Percentiles rank a stretch among this genome's conserved stretches.
Evolutionary conservation across 305 asterid species (phyloP).

Genomic region (Fraxinus sp.): DNA sequence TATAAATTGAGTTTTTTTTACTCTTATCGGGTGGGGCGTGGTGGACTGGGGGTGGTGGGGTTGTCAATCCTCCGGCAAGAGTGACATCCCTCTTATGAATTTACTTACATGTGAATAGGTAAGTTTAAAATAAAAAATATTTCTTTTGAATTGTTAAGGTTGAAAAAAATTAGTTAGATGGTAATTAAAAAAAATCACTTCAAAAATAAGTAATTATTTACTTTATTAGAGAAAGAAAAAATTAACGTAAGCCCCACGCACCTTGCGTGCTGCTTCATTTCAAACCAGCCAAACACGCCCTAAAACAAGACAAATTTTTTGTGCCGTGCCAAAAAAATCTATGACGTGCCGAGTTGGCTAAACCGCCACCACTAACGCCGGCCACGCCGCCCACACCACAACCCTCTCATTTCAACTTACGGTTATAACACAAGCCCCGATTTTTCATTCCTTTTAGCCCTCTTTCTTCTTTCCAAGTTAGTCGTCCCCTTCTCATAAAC

Average conservation of each 20-base stretch:
- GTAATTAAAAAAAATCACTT: not conserved
- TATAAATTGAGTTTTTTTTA: too few species aligned
- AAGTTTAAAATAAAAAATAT: not conserved
- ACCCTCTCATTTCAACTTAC: conserved; percentile 4
- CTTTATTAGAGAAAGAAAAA: not conserved
- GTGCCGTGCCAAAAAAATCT: conserved; percentile 30
- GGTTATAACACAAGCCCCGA: conserved; percentile 9
- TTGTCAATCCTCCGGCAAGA: too few species aligned
- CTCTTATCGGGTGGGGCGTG: too few species aligned
- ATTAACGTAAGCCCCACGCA: not conserved
- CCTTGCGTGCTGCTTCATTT: not conserved
- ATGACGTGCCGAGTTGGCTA: conserved; percentile 51
- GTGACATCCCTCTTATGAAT: not conserved
- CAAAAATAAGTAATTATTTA: not conserved
- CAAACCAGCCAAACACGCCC: not conserved
- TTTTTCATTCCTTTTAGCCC: conserved; percentile 19
- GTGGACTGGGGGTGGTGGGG: too few species aligned
- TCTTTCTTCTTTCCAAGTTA: not conserved
- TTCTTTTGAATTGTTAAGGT: not conserved
- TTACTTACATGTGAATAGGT: not conserved
- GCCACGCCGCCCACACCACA: conserved; percentile 36
- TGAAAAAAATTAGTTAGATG: too few species aligned
- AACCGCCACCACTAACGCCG: conserved; percentile 56
- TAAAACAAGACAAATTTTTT: not conserved
- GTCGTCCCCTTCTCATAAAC: conserved; percentile 24